A percentile compares a stretch with the other conserved stretches of the same genome.
Evolutionary conservation across 2,329 filamentous ascomycete species (phyloP).

Genomic region (Colletotrichum phormii): DNA sequence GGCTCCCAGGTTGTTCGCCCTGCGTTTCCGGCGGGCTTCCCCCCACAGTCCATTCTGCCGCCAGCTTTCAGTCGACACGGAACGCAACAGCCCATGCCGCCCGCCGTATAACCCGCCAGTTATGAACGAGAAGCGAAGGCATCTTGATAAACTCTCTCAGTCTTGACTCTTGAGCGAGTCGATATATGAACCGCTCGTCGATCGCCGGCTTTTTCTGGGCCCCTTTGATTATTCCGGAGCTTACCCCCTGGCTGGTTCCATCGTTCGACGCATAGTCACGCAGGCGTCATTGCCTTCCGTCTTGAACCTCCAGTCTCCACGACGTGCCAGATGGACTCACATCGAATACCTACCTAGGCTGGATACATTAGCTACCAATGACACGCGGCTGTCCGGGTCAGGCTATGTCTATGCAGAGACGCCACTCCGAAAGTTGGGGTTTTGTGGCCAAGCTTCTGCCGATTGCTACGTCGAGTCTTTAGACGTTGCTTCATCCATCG

Average conservation of each 20-base stretch:
- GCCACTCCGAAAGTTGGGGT: background rate
- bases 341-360: background rate
- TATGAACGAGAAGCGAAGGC: constrained; percentile 3
- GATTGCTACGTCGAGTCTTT: background rate
- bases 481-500: background rate
- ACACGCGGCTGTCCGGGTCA: too few relatives aligned
- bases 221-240: constrained; percentile 8
- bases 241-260: background rate
- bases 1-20: constrained; percentile 24
- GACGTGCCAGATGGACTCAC: background rate
- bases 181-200: background rate
- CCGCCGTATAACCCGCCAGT: background rate
- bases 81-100: constrained; percentile 6
- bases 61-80: background rate
- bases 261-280: background rate
- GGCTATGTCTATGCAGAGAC: background rate
- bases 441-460: background rate
- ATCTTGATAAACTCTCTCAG: background rate
- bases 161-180: background rate
- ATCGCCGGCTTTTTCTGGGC: background rate
- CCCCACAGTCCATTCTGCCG: background rate
- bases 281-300: background rate
- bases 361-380: background rate
- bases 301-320: background rate
- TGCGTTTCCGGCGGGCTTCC: constrained; percentile 6